Evolutionary conservation across 495 filamentous ascomycete species (phyloP).

Genomic region (Annulohypoxylon maeteangense): DNA sequence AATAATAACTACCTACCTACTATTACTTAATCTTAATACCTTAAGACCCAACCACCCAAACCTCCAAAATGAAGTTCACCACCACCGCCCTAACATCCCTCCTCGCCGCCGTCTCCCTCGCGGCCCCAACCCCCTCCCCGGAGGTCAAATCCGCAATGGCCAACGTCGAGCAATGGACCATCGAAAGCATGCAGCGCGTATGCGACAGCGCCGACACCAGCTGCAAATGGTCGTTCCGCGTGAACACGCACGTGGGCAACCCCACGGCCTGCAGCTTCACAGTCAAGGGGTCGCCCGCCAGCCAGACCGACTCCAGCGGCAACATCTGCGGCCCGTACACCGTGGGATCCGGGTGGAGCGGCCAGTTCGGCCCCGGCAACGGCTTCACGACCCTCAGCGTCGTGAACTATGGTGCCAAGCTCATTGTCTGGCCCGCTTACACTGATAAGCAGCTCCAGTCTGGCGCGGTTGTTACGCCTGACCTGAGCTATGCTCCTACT

Average conservation of each 20-base stretch:
- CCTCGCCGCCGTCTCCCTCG: constrained; percentile 50
- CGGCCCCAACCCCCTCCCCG: constrained; percentile 37
- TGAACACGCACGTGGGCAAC: constrained; percentile 49
- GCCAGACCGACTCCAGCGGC: constrained; percentile 48
- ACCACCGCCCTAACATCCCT: constrained; percentile 47
- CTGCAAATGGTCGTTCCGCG: constrained; percentile 58
- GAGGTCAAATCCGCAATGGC: constrained; percentile 47
- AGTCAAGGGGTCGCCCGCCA: constrained; percentile 49
- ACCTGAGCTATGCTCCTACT: constrained; percentile 55
- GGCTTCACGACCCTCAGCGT: constrained; percentile 61
- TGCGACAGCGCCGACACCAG: constrained; percentile 54
- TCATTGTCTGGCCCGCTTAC: constrained; percentile 57
- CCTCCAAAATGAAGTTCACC: constrained; percentile 57
- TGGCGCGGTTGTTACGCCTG: constrained; percentile 54
- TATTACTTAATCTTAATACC: constrained; percentile 28
- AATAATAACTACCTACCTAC: neutral
- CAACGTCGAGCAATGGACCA: constrained; percentile 49
- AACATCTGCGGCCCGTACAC: constrained; percentile 53
- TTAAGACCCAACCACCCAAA: constrained; percentile 29
- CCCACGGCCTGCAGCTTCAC: constrained; percentile 49
- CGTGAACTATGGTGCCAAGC: constrained; percentile 53
- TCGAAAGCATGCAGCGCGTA: constrained; percentile 53
- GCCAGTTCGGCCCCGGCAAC: constrained; percentile 57
- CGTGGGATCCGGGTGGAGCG: constrained; percentile 60
- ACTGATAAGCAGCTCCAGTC: constrained; percentile 54